phyloP scores from a whole-genome alignment of 352 stramenopile species.

The Phytophthora fragariae region DNA sequence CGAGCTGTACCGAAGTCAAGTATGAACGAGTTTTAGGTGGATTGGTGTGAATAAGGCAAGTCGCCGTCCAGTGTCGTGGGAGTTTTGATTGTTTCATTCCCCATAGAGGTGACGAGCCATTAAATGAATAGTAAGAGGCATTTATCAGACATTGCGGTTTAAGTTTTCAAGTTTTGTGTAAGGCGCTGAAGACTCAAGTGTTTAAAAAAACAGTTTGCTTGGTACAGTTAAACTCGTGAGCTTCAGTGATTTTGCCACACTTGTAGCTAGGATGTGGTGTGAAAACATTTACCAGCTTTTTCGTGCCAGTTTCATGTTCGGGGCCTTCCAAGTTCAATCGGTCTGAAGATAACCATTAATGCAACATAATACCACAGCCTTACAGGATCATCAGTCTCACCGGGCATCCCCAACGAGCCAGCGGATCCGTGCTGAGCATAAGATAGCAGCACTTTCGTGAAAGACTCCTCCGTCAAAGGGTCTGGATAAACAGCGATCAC shows the following conservation, averaged over 20 bases:
- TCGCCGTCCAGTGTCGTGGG: conserved; percentile 2
- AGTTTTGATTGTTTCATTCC: conserved; percentile 23
- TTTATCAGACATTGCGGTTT: no score
- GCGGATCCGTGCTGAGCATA: neutral
- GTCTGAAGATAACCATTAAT: neutral
- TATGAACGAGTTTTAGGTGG: conserved; percentile 23
- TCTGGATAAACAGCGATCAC: neutral
- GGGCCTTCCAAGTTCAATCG: neutral
- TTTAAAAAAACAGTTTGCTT: no score
- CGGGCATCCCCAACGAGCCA: neutral
- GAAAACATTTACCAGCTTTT: neutral
- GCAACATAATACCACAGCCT: neutral
- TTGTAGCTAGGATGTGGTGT: neutral
- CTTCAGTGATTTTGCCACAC: neutral
- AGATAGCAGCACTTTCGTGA: neutral
- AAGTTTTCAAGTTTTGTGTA: neutral
- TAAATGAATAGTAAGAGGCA: conserved; percentile 22
- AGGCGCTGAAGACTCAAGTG: no score
- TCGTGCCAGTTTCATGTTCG: neutral
- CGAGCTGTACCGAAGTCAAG: neutral
- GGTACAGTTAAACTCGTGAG: no score
- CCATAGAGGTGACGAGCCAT: conserved; percentile 18
- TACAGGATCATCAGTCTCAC: neutral
- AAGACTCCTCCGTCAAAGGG: neutral
- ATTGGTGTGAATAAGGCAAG: conserved; percentile 30